A percentile compares a stretch with the other conserved stretches of the same genome.
Evolutionary conservation across 1,284 basidiomycete genomes (phyloP).

Genomic region (Caloboletus firmus): DNA sequence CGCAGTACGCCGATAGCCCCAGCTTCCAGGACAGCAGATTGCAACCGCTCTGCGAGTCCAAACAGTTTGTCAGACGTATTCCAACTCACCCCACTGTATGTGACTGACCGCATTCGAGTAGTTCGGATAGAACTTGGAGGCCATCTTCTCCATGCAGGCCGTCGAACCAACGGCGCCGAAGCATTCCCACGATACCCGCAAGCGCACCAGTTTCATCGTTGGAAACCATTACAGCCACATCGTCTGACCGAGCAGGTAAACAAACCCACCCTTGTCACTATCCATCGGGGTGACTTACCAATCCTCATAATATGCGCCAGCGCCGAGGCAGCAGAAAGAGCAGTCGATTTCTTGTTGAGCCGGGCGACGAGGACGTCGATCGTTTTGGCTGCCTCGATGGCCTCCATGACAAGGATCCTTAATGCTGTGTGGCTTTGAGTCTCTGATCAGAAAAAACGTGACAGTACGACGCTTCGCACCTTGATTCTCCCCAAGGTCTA

Average conservation of each 20-base stretch:
- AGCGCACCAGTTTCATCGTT: constrained; percentile 3
- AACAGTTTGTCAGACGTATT: not conserved
- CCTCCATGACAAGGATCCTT: constrained; percentile 9
- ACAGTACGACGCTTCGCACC: constrained; percentile 4
- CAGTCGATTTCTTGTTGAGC: constrained; percentile 16
- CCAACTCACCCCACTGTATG: not conserved
- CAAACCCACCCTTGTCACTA: not conserved
- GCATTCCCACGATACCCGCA: constrained; percentile 22
- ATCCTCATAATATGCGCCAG: constrained; percentile 21
- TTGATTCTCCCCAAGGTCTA: constrained; percentile 11
- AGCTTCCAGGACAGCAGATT: constrained; percentile 15
- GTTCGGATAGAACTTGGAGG: constrained; percentile 16
- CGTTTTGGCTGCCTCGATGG: constrained; percentile 19
- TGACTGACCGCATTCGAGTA: constrained; percentile 25
- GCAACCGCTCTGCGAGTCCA: constrained; percentile 13
- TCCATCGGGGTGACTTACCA: constrained; percentile 12
- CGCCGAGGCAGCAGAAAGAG: constrained; percentile 23
- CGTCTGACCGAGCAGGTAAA: constrained; percentile 9
- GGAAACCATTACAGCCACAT: constrained; percentile 16
- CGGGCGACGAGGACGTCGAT: constrained; percentile 20
- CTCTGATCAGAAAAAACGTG: not conserved
- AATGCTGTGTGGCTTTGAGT: not conserved
- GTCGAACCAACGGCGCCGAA: constrained; percentile 30
- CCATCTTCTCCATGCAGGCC: constrained; percentile 29
- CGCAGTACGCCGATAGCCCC: constrained; percentile 14